Base-by-base conservation (phyloP, 2,329 filamentous ascomycete species). In the Alternaria ethzedia region DNA sequence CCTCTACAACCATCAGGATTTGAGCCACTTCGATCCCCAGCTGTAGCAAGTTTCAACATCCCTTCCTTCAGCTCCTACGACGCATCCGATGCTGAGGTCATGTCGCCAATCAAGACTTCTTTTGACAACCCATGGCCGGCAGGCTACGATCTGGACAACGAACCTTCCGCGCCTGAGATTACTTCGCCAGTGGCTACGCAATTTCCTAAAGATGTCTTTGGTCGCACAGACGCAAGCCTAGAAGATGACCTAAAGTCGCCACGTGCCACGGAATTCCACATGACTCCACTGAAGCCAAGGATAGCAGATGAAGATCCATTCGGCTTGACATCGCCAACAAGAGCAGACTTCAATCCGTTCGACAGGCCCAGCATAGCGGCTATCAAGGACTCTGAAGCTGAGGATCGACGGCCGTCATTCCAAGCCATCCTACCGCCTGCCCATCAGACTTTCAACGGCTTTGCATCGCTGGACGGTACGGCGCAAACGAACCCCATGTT, bases 331-430 rank as follows among this genome's bases (percentile, higher is more conserved):
- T 81, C 79, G 44, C 80, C 80, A 15, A 82, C 78, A 10, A 74
- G 78, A 43, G 81, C 80, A 25, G 82, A 83, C 17, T 84, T 82
- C 61, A 74, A 71, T 58, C 66, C 71, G 15, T 78, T 79, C 47
- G 75, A 72, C 11, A 57, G 63, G 13, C 57, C 64, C 5, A 69
- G 56, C 9, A 50, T 75, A 10, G 54, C 68, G 17, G 64, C 66
- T 26, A 63, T 70, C 13, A 66, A 68, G 17, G 59, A 68, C n/a
- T 41, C 51, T 25, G 70, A 73, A 50, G 49, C 58, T 5, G 76
- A 78, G 50, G 65, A 70, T 47, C 73, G 75, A 49, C 72, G 74
- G 6, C 77, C 74, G n/a, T 77, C 77, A 3, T 78, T 78, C 57
- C 78, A 80, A 55, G 76, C 77, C 20, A 78, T 80, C 26, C 58